These are phyloP conservation scores for Lachancea mirantina DNA, from an alignment of 805 yeast species.

Conservation along the genomic window DNA sequence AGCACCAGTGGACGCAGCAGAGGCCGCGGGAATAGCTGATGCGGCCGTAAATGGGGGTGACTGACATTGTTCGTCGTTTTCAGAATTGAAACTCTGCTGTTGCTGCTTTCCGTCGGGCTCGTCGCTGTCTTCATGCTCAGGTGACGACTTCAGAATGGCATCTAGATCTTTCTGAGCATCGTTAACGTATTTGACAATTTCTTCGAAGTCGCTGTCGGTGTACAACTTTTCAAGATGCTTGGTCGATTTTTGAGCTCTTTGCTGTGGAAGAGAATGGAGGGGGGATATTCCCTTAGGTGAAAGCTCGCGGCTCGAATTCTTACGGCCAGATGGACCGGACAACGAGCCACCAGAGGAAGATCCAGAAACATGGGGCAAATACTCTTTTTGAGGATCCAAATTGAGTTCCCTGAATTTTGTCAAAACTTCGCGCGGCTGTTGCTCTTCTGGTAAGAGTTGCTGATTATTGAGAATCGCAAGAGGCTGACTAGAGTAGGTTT, in stretches of 20 bases:
- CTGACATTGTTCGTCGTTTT: neutral
- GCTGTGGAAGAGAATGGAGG: neutral
- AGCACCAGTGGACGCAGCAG: neutral
- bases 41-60: neutral
- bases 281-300: constrained; percentile 3
- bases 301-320: constrained; percentile 3
- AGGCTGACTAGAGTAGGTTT: constrained; percentile 63
- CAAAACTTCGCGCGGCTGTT: constrained; percentile 22
- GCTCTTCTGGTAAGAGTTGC: constrained; percentile 36
- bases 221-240: constrained; percentile 23
- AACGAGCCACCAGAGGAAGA: constrained; percentile 21
- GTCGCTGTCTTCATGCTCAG: constrained; percentile 11
- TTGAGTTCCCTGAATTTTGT: constrained; percentile 22
- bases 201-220: constrained; percentile 22
- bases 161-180: constrained; percentile 25
- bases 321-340: constrained; percentile 2
- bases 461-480: constrained; percentile 65
- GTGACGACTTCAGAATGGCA: constrained; percentile 13
- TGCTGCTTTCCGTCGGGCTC: constrained; percentile 6
- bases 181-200: constrained; percentile 24
- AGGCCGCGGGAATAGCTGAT: neutral
- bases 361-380: constrained; percentile 25
- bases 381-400: constrained; percentile 22
- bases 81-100: neutral
- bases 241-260: constrained; percentile 8